Conservation (phyloP, 371 early-diverging fungal genomes). For the Lichtheimia hyalospora region DNA sequence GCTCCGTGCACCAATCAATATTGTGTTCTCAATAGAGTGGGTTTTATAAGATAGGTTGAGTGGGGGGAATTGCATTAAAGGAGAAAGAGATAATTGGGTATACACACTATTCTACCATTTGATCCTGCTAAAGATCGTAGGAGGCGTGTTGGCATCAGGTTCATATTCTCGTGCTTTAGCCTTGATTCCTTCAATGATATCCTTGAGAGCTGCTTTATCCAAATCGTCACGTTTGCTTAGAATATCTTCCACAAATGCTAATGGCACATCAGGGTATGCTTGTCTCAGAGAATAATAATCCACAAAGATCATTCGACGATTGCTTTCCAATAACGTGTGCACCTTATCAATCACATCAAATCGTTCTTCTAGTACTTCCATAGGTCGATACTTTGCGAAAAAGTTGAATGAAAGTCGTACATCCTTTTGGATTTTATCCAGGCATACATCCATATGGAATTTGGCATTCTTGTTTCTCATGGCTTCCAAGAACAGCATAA, state of each 20-base stretch:
- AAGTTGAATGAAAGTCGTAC: slow-evolving; percentile 62
- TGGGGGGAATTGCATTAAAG: background rate
- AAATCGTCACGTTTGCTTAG: slow-evolving; percentile 78
- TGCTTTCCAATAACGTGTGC: slow-evolving; percentile 64
- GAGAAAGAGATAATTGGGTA: background rate
- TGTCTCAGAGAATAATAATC: slow-evolving; percentile 78
- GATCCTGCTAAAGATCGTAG: slow-evolving; percentile 52
- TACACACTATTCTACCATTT: slow-evolving; percentile 35
- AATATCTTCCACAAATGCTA: slow-evolving; percentile 77
- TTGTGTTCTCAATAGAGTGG: too few species aligned
- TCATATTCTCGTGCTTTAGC: slow-evolving; percentile 70
- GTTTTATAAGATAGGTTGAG: too few species aligned
- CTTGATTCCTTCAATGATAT: slow-evolving; percentile 77
- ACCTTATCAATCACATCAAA: slow-evolving; percentile 82
- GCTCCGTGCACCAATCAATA: too few species aligned
- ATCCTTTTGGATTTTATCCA: slow-evolving; percentile 72
- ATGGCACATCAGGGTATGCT: slow-evolving; percentile 81
- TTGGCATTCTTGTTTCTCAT: slow-evolving; percentile 76
- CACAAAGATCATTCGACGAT: slow-evolving; percentile 67
- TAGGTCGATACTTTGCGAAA: slow-evolving; percentile 62
- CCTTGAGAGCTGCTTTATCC: slow-evolving; percentile 69
- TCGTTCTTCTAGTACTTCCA: slow-evolving; percentile 61
- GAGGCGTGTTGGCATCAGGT: slow-evolving; percentile 45
- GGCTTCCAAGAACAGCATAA: slow-evolving; percentile 82
- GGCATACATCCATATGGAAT: slow-evolving; percentile 61